Conservation (phyloP, 2,329 filamentous ascomycete genomes). For the Botrytis paeoniae region DNA sequence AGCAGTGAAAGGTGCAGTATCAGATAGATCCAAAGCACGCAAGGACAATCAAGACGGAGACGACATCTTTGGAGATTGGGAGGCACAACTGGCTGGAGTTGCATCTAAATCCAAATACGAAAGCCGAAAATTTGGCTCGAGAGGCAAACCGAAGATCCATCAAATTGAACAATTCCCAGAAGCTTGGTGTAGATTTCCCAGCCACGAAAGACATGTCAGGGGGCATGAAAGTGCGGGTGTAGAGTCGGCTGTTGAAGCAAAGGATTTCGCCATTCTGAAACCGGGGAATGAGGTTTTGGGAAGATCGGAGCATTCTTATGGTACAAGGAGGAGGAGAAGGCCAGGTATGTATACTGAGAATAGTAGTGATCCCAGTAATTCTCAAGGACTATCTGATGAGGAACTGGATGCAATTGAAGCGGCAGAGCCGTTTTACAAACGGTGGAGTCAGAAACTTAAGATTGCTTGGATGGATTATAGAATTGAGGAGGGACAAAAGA, state of each 20-base stretch:
- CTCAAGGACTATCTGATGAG: not conserved
- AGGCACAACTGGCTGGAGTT: conserved; percentile 6
- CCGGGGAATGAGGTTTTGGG: conserved; percentile 27
- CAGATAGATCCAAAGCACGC: conserved; percentile 8
- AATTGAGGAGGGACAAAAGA: conserved; percentile 7
- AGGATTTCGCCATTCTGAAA: conserved; percentile 22
- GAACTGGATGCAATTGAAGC: conserved; percentile 14
- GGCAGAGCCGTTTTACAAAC: conserved; percentile 9
- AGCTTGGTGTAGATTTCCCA: conserved; percentile 34
- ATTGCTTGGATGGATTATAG: conserved; percentile 14
- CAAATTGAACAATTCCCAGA: conserved; percentile 27
- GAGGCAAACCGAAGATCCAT: conserved; percentile 26
- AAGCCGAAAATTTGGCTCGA: conserved; percentile 30
- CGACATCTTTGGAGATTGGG: conserved; percentile 17
- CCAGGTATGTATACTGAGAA: not conserved
- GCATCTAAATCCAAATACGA: conserved; percentile 19
- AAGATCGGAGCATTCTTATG: conserved; percentile 27
- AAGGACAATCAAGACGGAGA: conserved; percentile 11
- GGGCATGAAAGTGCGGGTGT: conserved; percentile 24
- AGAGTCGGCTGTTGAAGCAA: conserved; percentile 24
- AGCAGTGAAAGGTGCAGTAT: conserved; percentile 13
- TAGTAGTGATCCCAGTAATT: not conserved
- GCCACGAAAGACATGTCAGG: conserved; percentile 31
- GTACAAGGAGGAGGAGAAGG: conserved; percentile 22
- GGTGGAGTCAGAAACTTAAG: conserved; percentile 4